Base-by-base conservation (phyloP, 2,329 filamentous ascomycete genomes). In the Penicillium expansum region DNA sequence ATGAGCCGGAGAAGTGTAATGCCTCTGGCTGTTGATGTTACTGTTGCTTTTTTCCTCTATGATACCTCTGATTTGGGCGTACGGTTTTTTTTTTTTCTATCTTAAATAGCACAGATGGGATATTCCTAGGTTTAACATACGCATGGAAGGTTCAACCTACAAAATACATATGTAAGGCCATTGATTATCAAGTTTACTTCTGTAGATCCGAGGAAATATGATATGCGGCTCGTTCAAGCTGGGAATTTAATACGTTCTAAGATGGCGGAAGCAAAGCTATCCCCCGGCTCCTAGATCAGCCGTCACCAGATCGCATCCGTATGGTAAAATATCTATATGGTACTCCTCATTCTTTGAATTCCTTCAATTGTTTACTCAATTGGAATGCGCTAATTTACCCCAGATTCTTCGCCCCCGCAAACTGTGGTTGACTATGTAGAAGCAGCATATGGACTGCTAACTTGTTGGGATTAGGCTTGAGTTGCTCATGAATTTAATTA, bases 351-450 rank as follows among this genome's bases (percentile, higher is more conserved):
- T 57, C 39, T 27, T 27, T 24, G 13, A 13, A 41, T 22, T 22
- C 11, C 38, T 41, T 16, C 18, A 20, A 22, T 18, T 4, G 42
- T 18, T 9, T 9, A 4, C 27, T 8, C 30, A 49, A 18, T n/a
- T 43, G 45, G 55, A 57, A 55, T 57, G 51, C 18, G 30, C 24
- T 29, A 37, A 22, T 24, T 22, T 53, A 48, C 55, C 55, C 55
- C 55, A 22, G 43, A 29, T 57, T 44, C 42, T 29, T 53, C 27
- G 8, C 27, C 44, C 22, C 29, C 44, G 9, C 44, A 33, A 6
- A 24, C 4, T n/a, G 2, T 20, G 8, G 7, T 20, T 32, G 10
- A 8, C 14, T 11, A 11, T 47, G 29, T 16, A n/a, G 30, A 33
- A 7, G 7, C 8, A 14, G 14, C 22, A 24, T n/a, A 47, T 44